Evolutionary conservation across 2,329 filamentous ascomycete genomes (phyloP).

Genomic region (Aspergillus cejpii): DNA sequence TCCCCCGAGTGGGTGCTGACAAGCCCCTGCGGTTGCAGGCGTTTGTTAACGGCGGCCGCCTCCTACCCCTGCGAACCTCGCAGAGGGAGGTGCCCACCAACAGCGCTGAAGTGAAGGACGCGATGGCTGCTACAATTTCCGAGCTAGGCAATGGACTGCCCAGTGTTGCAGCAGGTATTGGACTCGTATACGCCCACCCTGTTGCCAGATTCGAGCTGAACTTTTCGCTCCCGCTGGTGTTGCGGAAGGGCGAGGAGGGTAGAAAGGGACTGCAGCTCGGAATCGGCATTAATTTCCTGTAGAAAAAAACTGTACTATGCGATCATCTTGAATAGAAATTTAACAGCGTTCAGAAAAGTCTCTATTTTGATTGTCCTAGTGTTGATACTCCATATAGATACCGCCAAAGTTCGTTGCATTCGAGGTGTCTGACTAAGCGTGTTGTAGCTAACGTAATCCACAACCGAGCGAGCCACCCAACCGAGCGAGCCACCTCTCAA

Average conservation of each 20-base stretch:
- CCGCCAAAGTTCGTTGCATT: no score
- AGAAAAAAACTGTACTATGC: slow-evolving; percentile 33
- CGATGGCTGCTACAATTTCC: slow-evolving; percentile 53
- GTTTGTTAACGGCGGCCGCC: slow-evolving; percentile 82
- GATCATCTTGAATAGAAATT: slow-evolving; percentile 3
- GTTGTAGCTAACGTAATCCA: neutral
- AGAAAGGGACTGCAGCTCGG: slow-evolving; percentile 90
- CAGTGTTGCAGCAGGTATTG: slow-evolving; percentile 78
- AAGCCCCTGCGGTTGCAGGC: slow-evolving; percentile 80
- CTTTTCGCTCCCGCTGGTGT: slow-evolving; percentile 78
- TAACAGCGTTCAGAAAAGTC: slow-evolving; percentile 4
- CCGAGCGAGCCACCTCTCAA: no score
- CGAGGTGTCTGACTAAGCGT: neutral
- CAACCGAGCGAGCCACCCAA: neutral
- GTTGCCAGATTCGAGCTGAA: slow-evolving; percentile 93
- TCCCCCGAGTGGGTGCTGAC: slow-evolving; percentile 74
- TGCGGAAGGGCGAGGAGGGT: slow-evolving; percentile 75
- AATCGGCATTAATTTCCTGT: slow-evolving; percentile 95
- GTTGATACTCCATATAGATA: neutral
- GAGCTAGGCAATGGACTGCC: slow-evolving; percentile 71
- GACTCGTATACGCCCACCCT: slow-evolving; percentile 89
- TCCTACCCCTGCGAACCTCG: slow-evolving; percentile 65
- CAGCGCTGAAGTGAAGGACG: slow-evolving; percentile 41
- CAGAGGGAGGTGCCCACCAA: slow-evolving; percentile 44
- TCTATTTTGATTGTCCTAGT: no score